phyloP scores from a whole-genome alignment of 371 early-diverging fungal genomes.

The Mucor saturninus region DNA sequence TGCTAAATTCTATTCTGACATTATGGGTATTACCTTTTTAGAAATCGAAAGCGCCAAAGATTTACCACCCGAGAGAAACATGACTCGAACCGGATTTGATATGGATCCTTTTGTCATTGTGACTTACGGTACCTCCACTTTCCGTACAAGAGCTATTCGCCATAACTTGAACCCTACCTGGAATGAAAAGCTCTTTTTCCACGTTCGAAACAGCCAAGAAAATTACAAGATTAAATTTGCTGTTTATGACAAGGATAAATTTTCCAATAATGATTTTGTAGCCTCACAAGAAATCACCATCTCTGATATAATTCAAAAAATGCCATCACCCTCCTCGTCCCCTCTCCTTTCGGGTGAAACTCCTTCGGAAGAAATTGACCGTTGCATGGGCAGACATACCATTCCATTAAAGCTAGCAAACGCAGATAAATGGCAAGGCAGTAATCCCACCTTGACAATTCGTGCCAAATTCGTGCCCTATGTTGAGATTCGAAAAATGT shows the following conservation, averaged over 20 bases:
- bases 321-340: conserved; percentile 1
- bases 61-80: conserved; percentile 64
- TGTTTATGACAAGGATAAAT: conserved; percentile 81
- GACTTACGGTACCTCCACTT: conserved; percentile 73
- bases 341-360: neutral
- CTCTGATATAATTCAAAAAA: conserved; percentile 36
- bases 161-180: conserved; percentile 72
- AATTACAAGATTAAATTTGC: conserved; percentile 70
- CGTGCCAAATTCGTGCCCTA: conserved; percentile 71
- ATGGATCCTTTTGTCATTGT: conserved; percentile 88
- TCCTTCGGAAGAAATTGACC: conserved; percentile 43
- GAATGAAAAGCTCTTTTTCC: conserved; percentile 73
- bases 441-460: conserved; percentile 53
- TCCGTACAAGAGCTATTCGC: conserved; percentile 67
- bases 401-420: conserved; percentile 46
- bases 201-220: conserved; percentile 60
- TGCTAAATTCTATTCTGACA: conserved; percentile 29
- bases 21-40: conserved; percentile 65
- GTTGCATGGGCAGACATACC: conserved; percentile 49
- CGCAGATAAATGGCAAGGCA: conserved; percentile 43
- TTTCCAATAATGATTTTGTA: conserved; percentile 74
- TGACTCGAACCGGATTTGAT: conserved; percentile 70
- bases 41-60: conserved; percentile 68
- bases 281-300: conserved; percentile 61
- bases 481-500: conserved; percentile 68